Evolutionary conservation across 75 land plant species (phyloP), one percentile per base, ranked within the genome.

Genomic region (Selaginella tamariscina): DNA sequence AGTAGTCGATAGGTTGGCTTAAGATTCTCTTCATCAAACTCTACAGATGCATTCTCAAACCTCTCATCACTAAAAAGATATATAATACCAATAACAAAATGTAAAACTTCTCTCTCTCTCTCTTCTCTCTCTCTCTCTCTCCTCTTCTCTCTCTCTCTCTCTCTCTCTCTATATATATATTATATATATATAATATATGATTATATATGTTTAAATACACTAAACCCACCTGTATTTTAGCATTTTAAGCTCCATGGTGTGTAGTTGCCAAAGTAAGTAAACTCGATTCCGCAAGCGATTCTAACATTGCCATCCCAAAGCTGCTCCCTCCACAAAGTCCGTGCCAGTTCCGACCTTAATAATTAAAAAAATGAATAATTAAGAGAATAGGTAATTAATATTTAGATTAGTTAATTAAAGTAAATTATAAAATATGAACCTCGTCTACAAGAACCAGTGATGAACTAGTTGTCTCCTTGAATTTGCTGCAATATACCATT

Each of bases 31-130:
- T 92, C 98, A 77, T 86, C 86, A 64, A 88, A 92, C 71, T 92
- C 98, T 75, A 92, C 88, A 33, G 86, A 88, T 22, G 93, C 98
- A 84, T 92, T 92, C 68, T 92, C 98, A 78, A 88, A 92, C 71
- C 74, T 72, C 22, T 68, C 44, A 73, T 92, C 84, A 66, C 94
- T 92, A 84, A 65, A 33, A 65, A 33, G 27, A 55, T 69, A 57
- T 63, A 9, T 5, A 71, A 55, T 24, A 30, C 13, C 44, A 1
- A 23, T 39, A 5, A 39, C 15, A 39, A 39, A 39, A 39, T 39
- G 49, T 15, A n/a, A n/a, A n/a, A n/a, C n/a, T n/a, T n/a, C n/a
- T n/a, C n/a, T n/a, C n/a, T n/a, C n/a, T n/a, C n/a, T n/a, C n/a
- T n/a, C n/a, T n/a, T n/a, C n/a, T n/a, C n/a, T n/a, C n/a, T n/a